Evolutionary conservation across 805 yeast species (phyloP), one percentile per base, ranked within the genome.

Genomic region (Priceomyces haplophilus): DNA sequence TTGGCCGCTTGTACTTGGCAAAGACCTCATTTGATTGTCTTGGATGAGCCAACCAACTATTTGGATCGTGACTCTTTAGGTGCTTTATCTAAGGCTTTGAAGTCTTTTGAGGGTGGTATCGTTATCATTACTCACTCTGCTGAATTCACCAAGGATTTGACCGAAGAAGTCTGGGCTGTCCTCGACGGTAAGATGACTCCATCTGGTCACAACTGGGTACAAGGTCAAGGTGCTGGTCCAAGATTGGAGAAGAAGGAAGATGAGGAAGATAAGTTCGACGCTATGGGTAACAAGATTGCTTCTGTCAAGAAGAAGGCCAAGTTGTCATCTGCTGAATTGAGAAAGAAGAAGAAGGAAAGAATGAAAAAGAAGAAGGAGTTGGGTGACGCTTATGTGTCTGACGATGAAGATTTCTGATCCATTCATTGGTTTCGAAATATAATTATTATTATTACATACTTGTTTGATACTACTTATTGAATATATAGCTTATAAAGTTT

Each of bases 261-360:
- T 49, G 91, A 90, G 76, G 99, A 85, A 72, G 98, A 91, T 73
- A 88, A 90, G 78, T 91, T 93, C 79, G 99, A 93, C 79, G 99
- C 98, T 66, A 88, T 93, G 95, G 99, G 99, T 82, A 93, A 93
- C 96, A 93, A 93, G 95, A 83, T 93, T 75, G 90, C 88, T 65
- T 77, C 86, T 71, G 88, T 79, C 72, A 88, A 89, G 86, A 93
- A 93, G 95, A 90, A 86, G 84, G 80, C 81, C 75, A 93, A 93
- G 87, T 82, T 93, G 69, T 87, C 97, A 59, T 89, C 98, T 70
- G 97, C 99, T 57, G 99, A 93, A 77, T 80, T 91, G 73, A 88
- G 99, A 85, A 93, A 93, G 97, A 93, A 93, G 97, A 93, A 93
- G 97, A 93, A 93, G 96, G 99, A 93, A 80, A 89, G 99, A 85